phyloP scores from a whole-genome alignment of 2,329 filamentous ascomycete species.

The Curvularia hawaiiensis region DNA sequence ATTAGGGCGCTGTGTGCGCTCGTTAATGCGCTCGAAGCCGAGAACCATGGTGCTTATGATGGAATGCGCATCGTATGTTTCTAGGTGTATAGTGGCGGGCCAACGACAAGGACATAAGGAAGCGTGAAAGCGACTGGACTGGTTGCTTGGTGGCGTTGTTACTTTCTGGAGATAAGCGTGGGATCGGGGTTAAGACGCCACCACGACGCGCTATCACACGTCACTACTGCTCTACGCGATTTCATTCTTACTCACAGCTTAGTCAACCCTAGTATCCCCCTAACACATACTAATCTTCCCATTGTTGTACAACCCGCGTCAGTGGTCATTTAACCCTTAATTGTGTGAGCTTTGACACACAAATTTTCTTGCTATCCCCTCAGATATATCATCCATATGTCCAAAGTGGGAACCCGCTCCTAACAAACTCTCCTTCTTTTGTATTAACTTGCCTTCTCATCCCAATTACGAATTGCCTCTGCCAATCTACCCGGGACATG shows the following conservation, averaged over 20 bases:
- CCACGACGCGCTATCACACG: conserved; percentile 6
- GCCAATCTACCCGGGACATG: neutral
- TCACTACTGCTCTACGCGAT: neutral
- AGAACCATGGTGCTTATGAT: conserved; percentile 66
- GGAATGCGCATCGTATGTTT: neutral
- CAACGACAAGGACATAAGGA: neutral
- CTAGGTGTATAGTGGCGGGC: neutral
- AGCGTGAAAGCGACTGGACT: conserved; percentile 1
- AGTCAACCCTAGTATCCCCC: too few species aligned
- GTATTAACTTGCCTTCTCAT: conserved; percentile 1
- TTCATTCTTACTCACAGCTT: neutral
- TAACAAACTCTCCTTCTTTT: neutral
- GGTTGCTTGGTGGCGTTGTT: conserved; percentile 2
- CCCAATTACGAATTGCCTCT: conserved; percentile 2
- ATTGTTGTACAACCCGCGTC: too few species aligned
- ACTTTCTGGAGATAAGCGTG: conserved; percentile 3
- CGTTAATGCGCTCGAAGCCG: conserved; percentile 80
- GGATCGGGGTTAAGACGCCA: conserved; percentile 10
- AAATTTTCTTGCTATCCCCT: too few species aligned
- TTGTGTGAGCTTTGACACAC: too few species aligned
- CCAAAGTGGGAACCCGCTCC: conserved; percentile 3
- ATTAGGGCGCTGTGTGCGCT: conserved; percentile 75
- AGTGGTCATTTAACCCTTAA: too few species aligned
- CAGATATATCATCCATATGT: too few species aligned
- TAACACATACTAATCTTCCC: too few species aligned